Base-by-base conservation (phyloP, 2,329 filamentous ascomycete species). In the Aspergillus glaucus region DNA sequence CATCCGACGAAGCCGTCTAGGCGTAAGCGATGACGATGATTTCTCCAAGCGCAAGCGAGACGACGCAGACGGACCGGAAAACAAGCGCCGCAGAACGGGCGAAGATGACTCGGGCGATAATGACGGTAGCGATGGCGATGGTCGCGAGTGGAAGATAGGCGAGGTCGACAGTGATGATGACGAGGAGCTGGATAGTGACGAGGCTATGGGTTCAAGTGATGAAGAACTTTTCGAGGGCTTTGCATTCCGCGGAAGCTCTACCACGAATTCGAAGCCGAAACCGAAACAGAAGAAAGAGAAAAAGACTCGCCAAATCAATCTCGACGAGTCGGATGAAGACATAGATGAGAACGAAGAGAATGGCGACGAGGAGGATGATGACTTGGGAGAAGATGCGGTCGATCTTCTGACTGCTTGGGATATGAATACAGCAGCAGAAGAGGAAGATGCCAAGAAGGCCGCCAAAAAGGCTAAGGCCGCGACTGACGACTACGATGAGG, bases 151-250 rank as follows among this genome's bases (percentile, higher is more conserved):
- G 89, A 84, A 79, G 44, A 75, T 95, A 45, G 90, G 91, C 22
- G 74, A 82, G 43, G 81, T 85, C 19, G 80, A 79, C 44, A 80
- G 79, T 41, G 82, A 85, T 46, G 78, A 86, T 53, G 85, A 87
- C 59, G 82, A 79, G 47, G 82, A 86, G 53, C 73, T 88, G 48
- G 84, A 87, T 63, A 85, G 81, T 56, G 84, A 87, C 63, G 88
- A 94, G 61, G 91, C 92, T 2, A 89, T 95, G 75, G 88, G 89
- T 3, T 85, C 88, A 55, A 93, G 88, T 60, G 91, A 95, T 61
- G 85, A 93, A 61, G 91, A 95, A 64, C 80, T 79, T 54, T 94
- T 95, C 56, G 82, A 89, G 55, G 87, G 83, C 9, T 94, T 85
- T 60, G 80, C 79, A 3, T 87, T 87, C 61, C 75, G 81, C 30